Base-by-base conservation (phyloP, 495 filamentous ascomycete genomes). In the Delitschia confertaspora region DNA sequence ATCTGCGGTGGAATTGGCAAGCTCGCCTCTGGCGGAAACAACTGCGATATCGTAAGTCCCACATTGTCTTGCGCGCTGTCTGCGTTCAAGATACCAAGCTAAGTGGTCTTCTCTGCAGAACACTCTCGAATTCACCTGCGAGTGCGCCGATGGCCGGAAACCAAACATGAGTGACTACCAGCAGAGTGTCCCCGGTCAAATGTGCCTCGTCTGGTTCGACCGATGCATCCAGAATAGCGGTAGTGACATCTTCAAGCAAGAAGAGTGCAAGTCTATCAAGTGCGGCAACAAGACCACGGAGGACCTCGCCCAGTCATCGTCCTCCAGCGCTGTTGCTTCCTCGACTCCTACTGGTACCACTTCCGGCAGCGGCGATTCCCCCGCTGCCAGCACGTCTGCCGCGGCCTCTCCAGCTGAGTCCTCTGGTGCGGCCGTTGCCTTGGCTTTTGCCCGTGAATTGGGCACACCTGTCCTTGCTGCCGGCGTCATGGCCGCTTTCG, bases 171-270 rank as follows among this genome's bases (percentile, higher is more conserved):
- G 59, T 19, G 57, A 59, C 40, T 82, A 75, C 63, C 33, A 57
- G 24, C 56, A 70, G 54, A 77, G 73, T 19, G 59, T 80, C 23
- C 78, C 78, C 30, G 76, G 67, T 63, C 70, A 64, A 56, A 67
- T 73, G 55, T 82, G 78, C 65, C 35, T 69, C 30, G 57, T 55
- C 19, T 71, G 63, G 53, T 73, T 57, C 45, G 56, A 40, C 33
- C 60, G 73, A 47, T 82, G 78, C 62, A 68, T 76, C 49, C 26
- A 49, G 3, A 42, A 60, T 27, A 59, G 73, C 58, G 62, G 67
- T 45, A 58, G 66, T 38, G 61, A 73, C 56, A 61, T 66, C 20
- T 50, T 59, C 7, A 65, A 59, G 27, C 69, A 73, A 45, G 58
- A 64, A 18, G 50, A 53, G 9, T 79, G 75, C 65, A 55, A 20